These are phyloP conservation scores for Rhizophora apiculata DNA, from an alignment of 345 rosid genomes.

Conservation along the genomic window DNA sequence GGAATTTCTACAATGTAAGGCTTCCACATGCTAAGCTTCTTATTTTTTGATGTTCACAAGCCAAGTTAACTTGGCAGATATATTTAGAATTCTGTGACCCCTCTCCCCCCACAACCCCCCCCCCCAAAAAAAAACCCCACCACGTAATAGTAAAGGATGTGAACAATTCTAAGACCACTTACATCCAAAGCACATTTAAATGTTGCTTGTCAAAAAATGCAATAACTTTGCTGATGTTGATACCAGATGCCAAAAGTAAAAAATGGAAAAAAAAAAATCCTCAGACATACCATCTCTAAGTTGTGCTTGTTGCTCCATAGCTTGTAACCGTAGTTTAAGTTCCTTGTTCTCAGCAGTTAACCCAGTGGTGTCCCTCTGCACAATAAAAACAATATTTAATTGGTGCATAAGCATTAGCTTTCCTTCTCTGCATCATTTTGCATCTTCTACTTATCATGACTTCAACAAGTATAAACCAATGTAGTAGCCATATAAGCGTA, in stretches of 20 bases:
- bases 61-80: no score
- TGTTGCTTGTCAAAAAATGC: not conserved
- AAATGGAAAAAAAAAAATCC: not conserved
- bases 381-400: not conserved
- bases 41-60: no score
- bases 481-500: not conserved
- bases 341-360: conserved; percentile 64
- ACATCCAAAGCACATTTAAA: no score
- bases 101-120: no score
- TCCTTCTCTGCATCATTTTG: not conserved
- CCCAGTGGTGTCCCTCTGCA: conserved; percentile 67
- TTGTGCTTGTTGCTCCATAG: conserved; percentile 73
- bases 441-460: not conserved
- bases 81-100: no score
- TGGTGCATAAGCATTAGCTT: not conserved
- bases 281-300: conserved; percentile 58
- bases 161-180: no score
- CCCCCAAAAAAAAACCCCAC: no score
- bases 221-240: not conserved
- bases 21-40: no score
- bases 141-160: no score
- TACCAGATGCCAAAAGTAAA: not conserved
- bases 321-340: conserved; percentile 64
- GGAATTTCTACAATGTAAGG: no score
- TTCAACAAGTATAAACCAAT: not conserved